Conservation (phyloP, 2,329 filamentous ascomycete species). For the Pseudocercospora pini-densiflorae region DNA sequence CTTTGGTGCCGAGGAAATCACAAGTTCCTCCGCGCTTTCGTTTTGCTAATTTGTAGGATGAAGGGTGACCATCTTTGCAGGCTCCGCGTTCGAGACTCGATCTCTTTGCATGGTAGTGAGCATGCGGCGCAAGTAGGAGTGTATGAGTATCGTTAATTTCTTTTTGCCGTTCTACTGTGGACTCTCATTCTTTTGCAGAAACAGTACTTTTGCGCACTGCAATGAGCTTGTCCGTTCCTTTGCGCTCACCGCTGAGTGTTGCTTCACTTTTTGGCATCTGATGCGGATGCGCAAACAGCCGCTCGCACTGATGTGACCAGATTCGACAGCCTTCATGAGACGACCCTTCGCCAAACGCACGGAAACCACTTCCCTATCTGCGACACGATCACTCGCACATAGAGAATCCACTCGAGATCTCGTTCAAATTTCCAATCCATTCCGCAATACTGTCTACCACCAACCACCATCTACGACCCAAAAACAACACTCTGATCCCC, state of each 20-base stretch:
- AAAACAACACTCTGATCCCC: conserved; percentile 31
- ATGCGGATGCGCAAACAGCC: not conserved
- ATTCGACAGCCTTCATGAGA: not conserved
- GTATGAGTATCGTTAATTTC: not conserved
- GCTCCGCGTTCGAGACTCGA: not conserved
- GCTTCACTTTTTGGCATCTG: not conserved
- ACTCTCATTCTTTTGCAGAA: not conserved
- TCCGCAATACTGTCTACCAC: not conserved
- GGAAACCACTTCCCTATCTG: not conserved
- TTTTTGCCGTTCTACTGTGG: not conserved
- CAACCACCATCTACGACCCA: not conserved
- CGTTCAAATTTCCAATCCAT: not conserved
- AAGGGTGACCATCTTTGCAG: not conserved
- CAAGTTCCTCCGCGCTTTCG: not conserved
- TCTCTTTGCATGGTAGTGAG: not conserved
- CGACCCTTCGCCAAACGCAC: not conserved
- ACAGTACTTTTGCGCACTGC: no score
- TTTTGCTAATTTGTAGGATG: not conserved
- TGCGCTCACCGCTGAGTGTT: not conserved
- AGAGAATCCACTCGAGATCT: not conserved
- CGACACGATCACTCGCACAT: not conserved
- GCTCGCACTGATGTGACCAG: not conserved
- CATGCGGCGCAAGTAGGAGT: not conserved
- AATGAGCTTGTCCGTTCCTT: not conserved
- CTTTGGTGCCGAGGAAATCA: not conserved